Conservation (phyloP, 2,329 filamentous ascomycete genomes). For the Ambrosiella xylebori region DNA sequence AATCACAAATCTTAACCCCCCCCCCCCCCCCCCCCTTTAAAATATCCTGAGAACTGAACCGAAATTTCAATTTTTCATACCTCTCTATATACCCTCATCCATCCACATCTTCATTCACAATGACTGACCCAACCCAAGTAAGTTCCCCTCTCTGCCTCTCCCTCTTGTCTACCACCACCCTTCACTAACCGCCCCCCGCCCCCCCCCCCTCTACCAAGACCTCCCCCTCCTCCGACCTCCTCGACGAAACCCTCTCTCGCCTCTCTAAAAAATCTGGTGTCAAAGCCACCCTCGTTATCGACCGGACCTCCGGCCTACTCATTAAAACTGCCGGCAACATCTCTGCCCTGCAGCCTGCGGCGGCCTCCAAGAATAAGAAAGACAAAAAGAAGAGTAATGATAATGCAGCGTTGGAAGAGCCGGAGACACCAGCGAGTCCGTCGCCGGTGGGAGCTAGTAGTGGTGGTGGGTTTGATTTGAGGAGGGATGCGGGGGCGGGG, state of each 20-base stretch:
- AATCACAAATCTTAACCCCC: background rate
- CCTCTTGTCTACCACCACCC: background rate
- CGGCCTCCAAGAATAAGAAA: constrained; percentile 14
- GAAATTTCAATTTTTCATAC: background rate
- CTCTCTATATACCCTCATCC: background rate
- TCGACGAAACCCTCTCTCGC: constrained; percentile 48
- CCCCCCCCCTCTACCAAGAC: too few relatives aligned
- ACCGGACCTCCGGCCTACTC: constrained; percentile 53
- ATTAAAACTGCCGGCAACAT: constrained; percentile 58
- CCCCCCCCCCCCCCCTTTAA: background rate
- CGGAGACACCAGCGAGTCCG: constrained; percentile 4
- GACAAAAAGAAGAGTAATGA: background rate
- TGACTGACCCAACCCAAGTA: constrained; percentile 12
- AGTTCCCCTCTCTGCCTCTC: background rate
- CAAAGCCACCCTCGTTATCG: constrained; percentile 59
- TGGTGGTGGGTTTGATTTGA: too few relatives aligned
- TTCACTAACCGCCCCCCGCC: background rate
- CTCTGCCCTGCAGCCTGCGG: constrained; percentile 32
- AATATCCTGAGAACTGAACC: background rate
- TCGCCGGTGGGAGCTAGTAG: constrained; percentile 17
- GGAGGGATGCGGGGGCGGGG: background rate
- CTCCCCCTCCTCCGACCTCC: constrained; percentile 43
- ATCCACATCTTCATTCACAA: background rate
- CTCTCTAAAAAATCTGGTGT: constrained; percentile 65
- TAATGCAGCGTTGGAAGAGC: background rate